Conservation (phyloP, 176 grass and related monocot genomes). For the Raddia distichophylla region DNA sequence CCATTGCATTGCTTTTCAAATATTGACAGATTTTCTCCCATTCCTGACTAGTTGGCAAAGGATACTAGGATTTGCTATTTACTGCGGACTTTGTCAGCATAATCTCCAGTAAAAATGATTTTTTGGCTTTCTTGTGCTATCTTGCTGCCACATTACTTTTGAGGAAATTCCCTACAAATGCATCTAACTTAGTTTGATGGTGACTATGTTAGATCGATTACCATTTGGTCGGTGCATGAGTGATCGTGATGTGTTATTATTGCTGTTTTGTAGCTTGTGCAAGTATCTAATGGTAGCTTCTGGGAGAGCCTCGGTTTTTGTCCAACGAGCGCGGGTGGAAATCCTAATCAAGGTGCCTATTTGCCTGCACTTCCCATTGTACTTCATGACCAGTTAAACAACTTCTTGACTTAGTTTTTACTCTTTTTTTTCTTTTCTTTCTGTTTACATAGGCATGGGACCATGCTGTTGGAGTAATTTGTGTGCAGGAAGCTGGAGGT, state of each 20-base stretch:
- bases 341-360: conserved; percentile 82
- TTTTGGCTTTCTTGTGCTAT: conserved; percentile 10
- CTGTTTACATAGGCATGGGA: conserved; percentile 69
- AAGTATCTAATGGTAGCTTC: conserved; percentile 91
- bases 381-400: conserved; percentile 29
- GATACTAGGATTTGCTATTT: not conserved
- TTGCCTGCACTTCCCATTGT: conserved; percentile 39
- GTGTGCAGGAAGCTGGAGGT: conserved; percentile 86
- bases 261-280: conserved; percentile 72
- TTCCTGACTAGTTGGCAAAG: conserved; percentile 10
- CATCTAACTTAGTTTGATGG: conserved; percentile 19
- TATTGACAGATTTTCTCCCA: not conserved
- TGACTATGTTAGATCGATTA: conserved; percentile 26
- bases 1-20: conserved; percentile 11
- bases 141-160: conserved; percentile 20
- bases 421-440: conserved; percentile 31
- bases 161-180: conserved; percentile 11
- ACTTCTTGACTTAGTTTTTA: conserved; percentile 12
- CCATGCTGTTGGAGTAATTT: conserved; percentile 89
- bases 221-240: not conserved
- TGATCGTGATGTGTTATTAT: conserved; percentile 30
- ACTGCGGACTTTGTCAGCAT: not conserved
- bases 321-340: conserved; percentile 61
- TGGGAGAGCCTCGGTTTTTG: conserved; percentile 80
- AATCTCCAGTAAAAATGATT: conserved; percentile 24